phyloP scores from a whole-genome alignment of 495 filamentous ascomycete genomes.

The Hypoxylon intermedium region DNA sequence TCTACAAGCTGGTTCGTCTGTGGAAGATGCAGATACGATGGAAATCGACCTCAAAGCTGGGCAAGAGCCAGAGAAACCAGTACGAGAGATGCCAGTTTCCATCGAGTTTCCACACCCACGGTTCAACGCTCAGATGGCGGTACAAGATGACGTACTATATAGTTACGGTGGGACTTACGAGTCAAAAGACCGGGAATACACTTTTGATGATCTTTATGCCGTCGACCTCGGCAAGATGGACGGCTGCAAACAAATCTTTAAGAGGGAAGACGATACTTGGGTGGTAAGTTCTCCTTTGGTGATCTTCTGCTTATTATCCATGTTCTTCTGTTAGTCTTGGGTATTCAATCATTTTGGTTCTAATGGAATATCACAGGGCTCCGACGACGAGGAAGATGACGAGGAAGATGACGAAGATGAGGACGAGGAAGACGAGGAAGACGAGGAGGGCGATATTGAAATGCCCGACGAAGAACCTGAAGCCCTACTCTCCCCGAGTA shows the following conservation, averaged over 20 bases:
- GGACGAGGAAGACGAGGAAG: constrained; percentile 71
- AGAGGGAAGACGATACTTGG: constrained; percentile 84
- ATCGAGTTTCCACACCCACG: constrained; percentile 85
- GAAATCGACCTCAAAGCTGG: constrained; percentile 55
- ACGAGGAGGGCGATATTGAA: constrained; percentile 63
- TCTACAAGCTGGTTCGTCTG: constrained; percentile 70
- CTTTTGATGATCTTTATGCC: constrained; percentile 90
- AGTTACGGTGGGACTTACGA: constrained; percentile 95
- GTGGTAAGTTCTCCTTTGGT: constrained; percentile 54
- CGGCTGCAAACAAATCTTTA: constrained; percentile 88
- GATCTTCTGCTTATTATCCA: background rate
- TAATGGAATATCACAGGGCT: constrained; percentile 53
- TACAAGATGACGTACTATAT: constrained; percentile 90
- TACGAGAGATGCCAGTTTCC: constrained; percentile 61
- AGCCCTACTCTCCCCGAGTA: constrained; percentile 48
- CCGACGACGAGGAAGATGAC: constrained; percentile 73
- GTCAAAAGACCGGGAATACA: constrained; percentile 91
- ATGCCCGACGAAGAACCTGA: constrained; percentile 48
- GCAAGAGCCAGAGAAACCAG: constrained; percentile 53
- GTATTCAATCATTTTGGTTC: background rate
- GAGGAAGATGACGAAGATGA: constrained; percentile 74
- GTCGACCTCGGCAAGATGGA: constrained; percentile 92
- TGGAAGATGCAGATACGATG: constrained; percentile 64
- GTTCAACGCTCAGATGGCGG: constrained; percentile 88
- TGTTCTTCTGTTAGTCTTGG: background rate